Evolutionary conservation across 768 basidiomycete genomes (phyloP).

Genomic region (Trametes elegans): DNA sequence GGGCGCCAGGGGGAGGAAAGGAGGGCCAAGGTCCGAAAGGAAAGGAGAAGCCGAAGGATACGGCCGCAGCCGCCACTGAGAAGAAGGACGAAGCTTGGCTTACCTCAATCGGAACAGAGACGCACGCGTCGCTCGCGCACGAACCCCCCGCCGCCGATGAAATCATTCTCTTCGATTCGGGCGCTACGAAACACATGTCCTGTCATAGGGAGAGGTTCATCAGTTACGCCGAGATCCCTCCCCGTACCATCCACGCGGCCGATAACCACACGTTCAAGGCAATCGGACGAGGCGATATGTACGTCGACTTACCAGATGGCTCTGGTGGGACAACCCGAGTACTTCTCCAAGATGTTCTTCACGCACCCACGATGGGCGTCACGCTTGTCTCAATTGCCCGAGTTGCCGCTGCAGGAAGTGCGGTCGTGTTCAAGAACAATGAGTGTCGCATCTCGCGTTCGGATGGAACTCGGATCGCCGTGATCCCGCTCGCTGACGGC

Average conservation of each 20-base stretch:
- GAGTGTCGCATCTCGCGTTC: conserved; percentile 11
- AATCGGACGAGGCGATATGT: conserved; percentile 22
- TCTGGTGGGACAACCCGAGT: neutral
- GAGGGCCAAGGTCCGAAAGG: conserved; percentile 19
- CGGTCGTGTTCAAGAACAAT: conserved; percentile 1
- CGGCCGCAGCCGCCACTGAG: neutral
- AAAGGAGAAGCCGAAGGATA: neutral
- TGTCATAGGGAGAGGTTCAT: conserved; percentile 29
- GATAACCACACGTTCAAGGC: conserved; percentile 27
- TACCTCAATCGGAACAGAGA: neutral
- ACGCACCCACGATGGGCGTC: conserved; percentile 20
- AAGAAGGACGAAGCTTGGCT: neutral
- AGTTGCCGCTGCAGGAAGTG: conserved; percentile 9
- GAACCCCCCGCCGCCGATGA: neutral
- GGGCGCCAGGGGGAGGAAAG: conserved; percentile 19
- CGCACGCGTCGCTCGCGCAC: neutral
- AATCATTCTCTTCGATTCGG: conserved; percentile 33
- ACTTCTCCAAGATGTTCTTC: conserved; percentile 23
- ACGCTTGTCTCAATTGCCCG: conserved; percentile 25
- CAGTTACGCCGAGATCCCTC: conserved; percentile 22
- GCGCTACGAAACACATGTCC: conserved; percentile 34
- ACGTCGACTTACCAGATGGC: conserved; percentile 24
- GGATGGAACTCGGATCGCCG: neutral
- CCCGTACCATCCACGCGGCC: conserved; percentile 29
- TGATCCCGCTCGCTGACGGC: neutral